Base-by-base conservation (phyloP, 2,329 filamentous ascomycete species). In the Alternaria viburni region DNA sequence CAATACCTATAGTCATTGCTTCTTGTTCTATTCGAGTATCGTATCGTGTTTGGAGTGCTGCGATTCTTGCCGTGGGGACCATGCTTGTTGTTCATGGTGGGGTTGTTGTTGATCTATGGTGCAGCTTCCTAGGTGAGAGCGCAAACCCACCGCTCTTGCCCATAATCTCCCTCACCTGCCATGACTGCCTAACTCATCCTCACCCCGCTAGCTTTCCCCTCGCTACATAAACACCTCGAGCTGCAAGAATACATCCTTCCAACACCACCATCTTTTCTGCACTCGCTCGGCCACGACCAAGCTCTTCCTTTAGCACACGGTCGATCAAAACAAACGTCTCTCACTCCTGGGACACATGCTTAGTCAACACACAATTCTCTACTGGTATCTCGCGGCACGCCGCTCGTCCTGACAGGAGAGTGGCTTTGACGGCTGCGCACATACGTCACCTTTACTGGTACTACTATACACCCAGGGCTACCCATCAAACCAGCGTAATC, bases 141-240 rank as follows among this genome's bases (percentile, higher is more conserved):
- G 23, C n/a, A 46, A 25, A 41, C 21, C 13, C n/a, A 45, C 32
- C 23, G 59, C 36, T 59, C 52, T 45, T 54, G 30, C 60, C 9
- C 25, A 30, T 13, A 21, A 3, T 19, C 15, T 45, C 59, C 51
- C 51, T 62, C 59, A 65, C 62, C 55, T 55, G 41, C 10, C n/a
- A 47, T 44, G 36, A 28, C 5, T 50, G 19, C 25, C 25, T 36
- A 26, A 13, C 26, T 30, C 36, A 15, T 6, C 15, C 43, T 21
- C 28, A 54, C 62, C 28, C 46, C 30, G n/a, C 36, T 32, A 30
- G 25, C 32, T 36, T 10, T 23, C 17, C 17, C 17, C 17, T 10
- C 6, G 6, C 25, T 46, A 44, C 15, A 8, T 36, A 36, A 15
- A 36, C 9, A n/a, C 25, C 17, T 9, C n/a, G 7, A 17, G 7